phyloP scores from a whole-genome alignment of 441 rosid genomes.

The Populus hybrid region DNA sequence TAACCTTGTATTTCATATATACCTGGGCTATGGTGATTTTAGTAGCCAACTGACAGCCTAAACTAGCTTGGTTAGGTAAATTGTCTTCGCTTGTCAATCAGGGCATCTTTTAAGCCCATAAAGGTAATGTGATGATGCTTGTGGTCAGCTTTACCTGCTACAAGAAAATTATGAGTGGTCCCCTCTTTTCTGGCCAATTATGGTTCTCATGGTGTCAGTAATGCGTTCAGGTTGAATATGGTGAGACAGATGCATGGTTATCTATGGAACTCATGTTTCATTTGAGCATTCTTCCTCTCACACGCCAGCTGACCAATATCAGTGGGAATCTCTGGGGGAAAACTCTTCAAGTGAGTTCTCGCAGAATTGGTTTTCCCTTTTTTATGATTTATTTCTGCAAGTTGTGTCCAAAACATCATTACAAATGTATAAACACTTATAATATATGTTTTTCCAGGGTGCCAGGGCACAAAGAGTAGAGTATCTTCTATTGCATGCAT shows the following conservation, averaged over 20 bases:
- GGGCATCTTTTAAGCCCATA: slow-evolving; percentile 2
- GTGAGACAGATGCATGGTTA: slow-evolving; percentile 98
- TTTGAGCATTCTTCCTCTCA: slow-evolving; percentile 93
- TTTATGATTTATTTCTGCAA: neutral
- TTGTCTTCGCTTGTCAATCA: slow-evolving; percentile 1
- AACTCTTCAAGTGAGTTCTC: slow-evolving; percentile 83
- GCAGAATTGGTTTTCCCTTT: neutral
- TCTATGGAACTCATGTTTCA: slow-evolving; percentile 99
- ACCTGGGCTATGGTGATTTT: neutral
- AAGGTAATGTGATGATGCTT: neutral
- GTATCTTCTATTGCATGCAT: slow-evolving; percentile 90
- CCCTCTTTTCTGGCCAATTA: slow-evolving; percentile 8
- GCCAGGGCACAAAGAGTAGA: slow-evolving; percentile 98
- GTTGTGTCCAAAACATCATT: slow-evolving; percentile 1
- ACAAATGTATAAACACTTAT: slow-evolving; percentile 7
- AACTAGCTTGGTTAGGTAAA: neutral
- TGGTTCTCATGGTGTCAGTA: slow-evolving; percentile 27
- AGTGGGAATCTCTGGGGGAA: slow-evolving; percentile 99
- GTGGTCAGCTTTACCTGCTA: slow-evolving; percentile 10
- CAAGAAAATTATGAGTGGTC: neutral
- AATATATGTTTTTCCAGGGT: slow-evolving; percentile 53
- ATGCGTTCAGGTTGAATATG: slow-evolving; percentile 76
- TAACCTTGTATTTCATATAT: slow-evolving; percentile 3
- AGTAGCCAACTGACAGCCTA: neutral
- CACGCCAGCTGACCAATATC: slow-evolving; percentile 93